Evolutionary conservation across 495 filamentous ascomycete genomes (phyloP).

Genomic region (Daldinia grandis): DNA sequence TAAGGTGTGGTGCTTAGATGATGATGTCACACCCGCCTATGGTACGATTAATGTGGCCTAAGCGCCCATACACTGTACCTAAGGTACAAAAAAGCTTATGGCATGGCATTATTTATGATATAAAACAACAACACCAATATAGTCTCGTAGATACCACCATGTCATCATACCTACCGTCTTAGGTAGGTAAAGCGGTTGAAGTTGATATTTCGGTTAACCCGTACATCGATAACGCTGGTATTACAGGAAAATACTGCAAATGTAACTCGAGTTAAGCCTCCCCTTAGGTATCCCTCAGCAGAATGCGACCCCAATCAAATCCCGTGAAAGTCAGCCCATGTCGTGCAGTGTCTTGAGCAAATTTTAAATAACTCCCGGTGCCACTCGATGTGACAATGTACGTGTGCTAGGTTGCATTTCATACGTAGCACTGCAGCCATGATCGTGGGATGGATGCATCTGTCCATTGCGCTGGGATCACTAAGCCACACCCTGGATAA

Average conservation of each 20-base stretch:
- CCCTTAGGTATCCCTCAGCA: constrained; percentile 5
- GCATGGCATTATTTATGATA: neutral
- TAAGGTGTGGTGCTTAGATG: constrained; percentile 5
- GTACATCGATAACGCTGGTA: constrained; percentile 24
- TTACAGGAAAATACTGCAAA: constrained; percentile 7
- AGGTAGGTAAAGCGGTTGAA: constrained; percentile 10
- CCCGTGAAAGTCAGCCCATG: constrained; percentile 38
- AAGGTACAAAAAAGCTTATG: neutral
- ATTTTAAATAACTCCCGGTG: constrained; percentile 38
- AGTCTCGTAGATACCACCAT: neutral
- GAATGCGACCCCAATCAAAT: constrained; percentile 37
- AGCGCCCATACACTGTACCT: neutral
- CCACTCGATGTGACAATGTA: constrained; percentile 33
- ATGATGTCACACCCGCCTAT: constrained; percentile 36
- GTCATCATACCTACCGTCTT: neutral
- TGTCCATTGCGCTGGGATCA: constrained; percentile 38
- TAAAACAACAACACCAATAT: neutral
- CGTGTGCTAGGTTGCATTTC: constrained; percentile 28
- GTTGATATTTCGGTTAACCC: constrained; percentile 2
- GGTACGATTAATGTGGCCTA: neutral
- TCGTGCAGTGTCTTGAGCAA: constrained; percentile 39
- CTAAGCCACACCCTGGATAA: constrained; percentile 22
- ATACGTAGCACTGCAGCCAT: constrained; percentile 40
- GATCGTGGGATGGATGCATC: constrained; percentile 43
- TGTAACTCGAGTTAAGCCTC: constrained; percentile 39